These are phyloP conservation scores for Stachybotrys elegans DNA, from an alignment of 2,329 filamentous ascomycete species.

Conservation along the genomic window DNA sequence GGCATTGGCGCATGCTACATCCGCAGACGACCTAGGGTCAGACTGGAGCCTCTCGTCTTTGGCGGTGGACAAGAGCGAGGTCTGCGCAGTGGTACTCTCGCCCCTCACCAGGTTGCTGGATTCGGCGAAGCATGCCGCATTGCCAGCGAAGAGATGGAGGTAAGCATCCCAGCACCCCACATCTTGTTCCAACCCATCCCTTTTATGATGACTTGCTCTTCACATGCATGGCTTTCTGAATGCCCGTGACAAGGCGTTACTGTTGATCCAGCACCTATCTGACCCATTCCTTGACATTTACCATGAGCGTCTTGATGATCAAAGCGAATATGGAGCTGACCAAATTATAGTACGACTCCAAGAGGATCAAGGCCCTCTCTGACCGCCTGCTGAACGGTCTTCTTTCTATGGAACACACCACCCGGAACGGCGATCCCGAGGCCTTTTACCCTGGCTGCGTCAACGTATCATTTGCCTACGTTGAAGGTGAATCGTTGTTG, in stretches of 20 bases:
- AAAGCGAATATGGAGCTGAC: no score
- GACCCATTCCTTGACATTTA: constrained; percentile 33
- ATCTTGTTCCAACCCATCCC: constrained; percentile 13
- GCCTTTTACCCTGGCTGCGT: constrained; percentile 94
- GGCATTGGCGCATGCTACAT: constrained; percentile 96
- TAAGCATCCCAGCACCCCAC: constrained; percentile 45
- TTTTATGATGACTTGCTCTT: constrained; percentile 72
- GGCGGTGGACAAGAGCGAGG: constrained; percentile 96
- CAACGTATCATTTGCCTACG: constrained; percentile 97
- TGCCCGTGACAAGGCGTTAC: constrained; percentile 54
- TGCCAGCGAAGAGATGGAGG: constrained; percentile 82
- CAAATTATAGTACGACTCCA: constrained; percentile 74
- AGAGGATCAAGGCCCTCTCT: constrained; percentile 77
- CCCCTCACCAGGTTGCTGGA: constrained; percentile 81
- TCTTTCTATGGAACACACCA: constrained; percentile 84
- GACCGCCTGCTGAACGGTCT: constrained; percentile 79
- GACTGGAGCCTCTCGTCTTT: constrained; percentile 87
- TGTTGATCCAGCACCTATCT: constrained; percentile 69
- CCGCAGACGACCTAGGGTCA: constrained; percentile 83
- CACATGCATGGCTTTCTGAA: constrained; percentile 91
- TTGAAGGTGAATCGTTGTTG: constrained; percentile 93
- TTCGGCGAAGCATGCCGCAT: constrained; percentile 95
- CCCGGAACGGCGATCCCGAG: constrained; percentile 78
- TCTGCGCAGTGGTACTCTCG: constrained; percentile 86
- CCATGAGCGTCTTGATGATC: no score